Percentiles rank a stretch among this genome's conserved stretches.
Conservation (phyloP, 2,329 filamentous ascomycete species). For the Arachnomyces sp. region DNA sequence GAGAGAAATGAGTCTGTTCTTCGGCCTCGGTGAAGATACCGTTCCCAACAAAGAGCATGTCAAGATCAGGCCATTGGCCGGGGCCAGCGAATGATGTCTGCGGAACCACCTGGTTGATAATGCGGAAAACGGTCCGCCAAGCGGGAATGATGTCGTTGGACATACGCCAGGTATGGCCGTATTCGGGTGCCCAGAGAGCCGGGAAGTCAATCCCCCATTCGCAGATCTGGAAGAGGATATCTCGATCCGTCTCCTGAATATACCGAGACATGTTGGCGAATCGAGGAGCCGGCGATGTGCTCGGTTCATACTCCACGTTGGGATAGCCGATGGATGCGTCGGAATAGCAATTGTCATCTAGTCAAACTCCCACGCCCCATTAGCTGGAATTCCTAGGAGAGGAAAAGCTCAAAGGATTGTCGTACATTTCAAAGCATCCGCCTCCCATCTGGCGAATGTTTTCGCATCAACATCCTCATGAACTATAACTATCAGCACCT, state of each 20-base stretch:
- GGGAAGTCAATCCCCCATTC: constrained; percentile 48
- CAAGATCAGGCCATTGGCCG: constrained; percentile 45
- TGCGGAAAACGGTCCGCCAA: constrained; percentile 46
- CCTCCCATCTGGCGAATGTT: constrained; percentile 26
- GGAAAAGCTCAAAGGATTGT: background rate
- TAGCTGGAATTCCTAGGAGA: background rate
- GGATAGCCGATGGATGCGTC: constrained; percentile 31
- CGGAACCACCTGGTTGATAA: constrained; percentile 45
- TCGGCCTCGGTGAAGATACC: constrained; percentile 38
- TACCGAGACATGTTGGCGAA: constrained; percentile 42
- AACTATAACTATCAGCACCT: constrained; percentile 37
- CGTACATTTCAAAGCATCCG: constrained; percentile 45
- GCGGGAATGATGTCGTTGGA: constrained; percentile 47
- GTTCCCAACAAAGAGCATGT: constrained; percentile 47
- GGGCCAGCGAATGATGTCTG: constrained; percentile 37
- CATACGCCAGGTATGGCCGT: constrained; percentile 45
- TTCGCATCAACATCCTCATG: constrained; percentile 37
- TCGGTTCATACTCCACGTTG: constrained; percentile 34
- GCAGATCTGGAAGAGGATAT: constrained; percentile 44
- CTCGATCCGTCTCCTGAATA: constrained; percentile 31
- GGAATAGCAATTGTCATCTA: constrained; percentile 45
- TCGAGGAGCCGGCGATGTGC: constrained; percentile 32
- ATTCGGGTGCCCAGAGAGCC: constrained; percentile 39
- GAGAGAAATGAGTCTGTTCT: constrained; percentile 45
- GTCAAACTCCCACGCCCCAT: constrained; percentile 5